Conservation (phyloP, 192 early-diverging fungal species). For the Rhizoclosmatium sp. region DNA sequence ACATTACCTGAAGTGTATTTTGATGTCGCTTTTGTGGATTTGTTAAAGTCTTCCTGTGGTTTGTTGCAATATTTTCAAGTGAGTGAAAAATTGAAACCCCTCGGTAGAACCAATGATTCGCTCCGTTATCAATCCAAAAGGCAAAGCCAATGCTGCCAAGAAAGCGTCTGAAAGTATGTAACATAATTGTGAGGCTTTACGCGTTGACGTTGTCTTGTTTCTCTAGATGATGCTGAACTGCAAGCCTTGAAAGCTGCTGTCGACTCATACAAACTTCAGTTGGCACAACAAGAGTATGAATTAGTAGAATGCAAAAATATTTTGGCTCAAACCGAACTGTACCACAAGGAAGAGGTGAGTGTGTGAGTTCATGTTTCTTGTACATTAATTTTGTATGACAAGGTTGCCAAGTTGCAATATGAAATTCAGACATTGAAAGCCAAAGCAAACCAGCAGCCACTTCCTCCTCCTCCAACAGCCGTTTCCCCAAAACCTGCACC, state of each 20-base stretch:
- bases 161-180: slow-evolving; percentile 33
- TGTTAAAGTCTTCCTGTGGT: slow-evolving; percentile 86
- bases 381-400: neutral
- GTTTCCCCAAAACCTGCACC: neutral
- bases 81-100: neutral
- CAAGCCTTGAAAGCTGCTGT: slow-evolving; percentile 16
- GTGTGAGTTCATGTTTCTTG: neutral
- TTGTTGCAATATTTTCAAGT: neutral
- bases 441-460: slow-evolving; percentile 26
- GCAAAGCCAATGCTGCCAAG: slow-evolving; percentile 18
- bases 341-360: slow-evolving; percentile 31
- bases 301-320: slow-evolving; percentile 24
- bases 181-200: neutral
- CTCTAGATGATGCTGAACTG: slow-evolving; percentile 17
- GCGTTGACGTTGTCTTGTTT: neutral
- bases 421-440: slow-evolving; percentile 44
- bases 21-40: slow-evolving; percentile 83
- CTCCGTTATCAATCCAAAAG: slow-evolving; percentile 38
- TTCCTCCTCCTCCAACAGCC: neutral
- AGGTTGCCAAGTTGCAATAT: slow-evolving; percentile 41
- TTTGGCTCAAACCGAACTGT: slow-evolving; percentile 31
- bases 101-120: slow-evolving; percentile 40
- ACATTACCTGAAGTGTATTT: slow-evolving; percentile 75
- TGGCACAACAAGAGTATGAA: slow-evolving; percentile 38
- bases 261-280: slow-evolving; percentile 25